phyloP scores from a whole-genome alignment of 345 rosid species.

The Brassica rapa region DNA sequence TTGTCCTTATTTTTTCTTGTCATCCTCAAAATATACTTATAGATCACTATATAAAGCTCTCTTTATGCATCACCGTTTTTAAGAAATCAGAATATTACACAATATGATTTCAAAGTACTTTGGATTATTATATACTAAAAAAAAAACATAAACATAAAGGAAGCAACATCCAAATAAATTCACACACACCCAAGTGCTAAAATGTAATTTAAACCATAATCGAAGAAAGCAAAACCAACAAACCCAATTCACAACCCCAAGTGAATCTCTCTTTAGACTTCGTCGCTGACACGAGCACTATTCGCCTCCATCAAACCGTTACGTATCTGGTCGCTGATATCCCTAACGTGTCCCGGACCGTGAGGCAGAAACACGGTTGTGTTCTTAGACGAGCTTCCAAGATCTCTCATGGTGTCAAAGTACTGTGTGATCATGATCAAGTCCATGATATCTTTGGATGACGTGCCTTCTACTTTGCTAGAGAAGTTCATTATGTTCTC shows the following conservation, averaged over 20 bases:
- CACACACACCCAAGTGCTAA: neutral
- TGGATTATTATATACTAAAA: slow-evolving; percentile 14
- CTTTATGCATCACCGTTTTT: no score
- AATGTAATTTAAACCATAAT: slow-evolving; percentile 6
- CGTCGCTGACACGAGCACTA: slow-evolving; percentile 46
- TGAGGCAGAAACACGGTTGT: slow-evolving; percentile 95
- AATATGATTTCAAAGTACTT: neutral
- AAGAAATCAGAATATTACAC: neutral
- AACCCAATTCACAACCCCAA: neutral
- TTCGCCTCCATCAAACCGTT: slow-evolving; percentile 89
- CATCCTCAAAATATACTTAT: no score
- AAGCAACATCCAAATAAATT: slow-evolving; percentile 1
- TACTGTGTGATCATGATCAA: slow-evolving; percentile 96
- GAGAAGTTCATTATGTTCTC: slow-evolving; percentile 97
- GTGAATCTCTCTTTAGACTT: slow-evolving; percentile 4
- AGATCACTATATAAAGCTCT: no score
- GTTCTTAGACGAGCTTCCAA: slow-evolving; percentile 88
- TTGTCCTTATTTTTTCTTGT: no score
- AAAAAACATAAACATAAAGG: neutral
- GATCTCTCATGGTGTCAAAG: slow-evolving; percentile 92
- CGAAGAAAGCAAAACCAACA: neutral
- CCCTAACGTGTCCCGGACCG: slow-evolving; percentile 97
- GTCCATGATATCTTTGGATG: slow-evolving; percentile 96
- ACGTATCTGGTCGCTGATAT: slow-evolving; percentile 80
- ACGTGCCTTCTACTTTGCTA: slow-evolving; percentile 82